Base-by-base conservation (phyloP, 2,329 filamentous ascomycete genomes). In the Penicillium aurantiogriseum region DNA sequence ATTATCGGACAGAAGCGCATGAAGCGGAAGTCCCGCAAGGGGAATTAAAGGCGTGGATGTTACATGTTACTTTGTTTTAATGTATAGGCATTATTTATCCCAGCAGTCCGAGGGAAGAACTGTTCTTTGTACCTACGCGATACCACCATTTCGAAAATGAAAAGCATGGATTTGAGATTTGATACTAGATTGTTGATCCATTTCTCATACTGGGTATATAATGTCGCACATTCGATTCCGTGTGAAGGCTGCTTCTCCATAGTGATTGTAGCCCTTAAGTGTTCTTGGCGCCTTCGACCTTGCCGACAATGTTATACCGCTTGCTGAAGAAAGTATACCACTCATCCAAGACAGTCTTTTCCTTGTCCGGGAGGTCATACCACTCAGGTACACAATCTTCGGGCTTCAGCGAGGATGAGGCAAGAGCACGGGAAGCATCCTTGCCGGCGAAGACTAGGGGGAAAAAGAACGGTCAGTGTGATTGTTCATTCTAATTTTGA, bases 311-410 rank as follows among this genome's bases (percentile, higher is more conserved):
- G 69, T 96, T 97, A 79, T 99, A 99, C 57, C 94, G 84, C 80
- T 97, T 99, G 65, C 89, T 91, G 77, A 99, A 99, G 78, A 96
- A 99, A 2, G 89, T 96, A 62, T 88, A 86, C 94, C 94, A 99
- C 74, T 99, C 94, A 53, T 93, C 84, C 60, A 99, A 79, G 3
- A 89, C 88, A 27, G 85, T 85, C 79, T 94, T 91, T 74, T 97
- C 88, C 76, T 94, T 92, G 23, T 96, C 92, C 15, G 82, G 81
- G 51, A 99, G 80, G 69, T 92, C 89, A 57, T 88, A 81, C 89
- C 91, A 97, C 50, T 97, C 88, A 2, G 94, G 80, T 33, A 80
- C 80, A 63, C 91, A 93, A 65, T 97, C 92, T 68, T 94, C 91
- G 5, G 83, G 76, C 74, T 96, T 95, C 49, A 92, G 86, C 8